Percentiles rank a stretch among this genome's conserved stretches.
These are phyloP conservation scores for Crataegus laevigata DNA, from an alignment of 306 rosid genomes.

Conservation along the genomic window DNA sequence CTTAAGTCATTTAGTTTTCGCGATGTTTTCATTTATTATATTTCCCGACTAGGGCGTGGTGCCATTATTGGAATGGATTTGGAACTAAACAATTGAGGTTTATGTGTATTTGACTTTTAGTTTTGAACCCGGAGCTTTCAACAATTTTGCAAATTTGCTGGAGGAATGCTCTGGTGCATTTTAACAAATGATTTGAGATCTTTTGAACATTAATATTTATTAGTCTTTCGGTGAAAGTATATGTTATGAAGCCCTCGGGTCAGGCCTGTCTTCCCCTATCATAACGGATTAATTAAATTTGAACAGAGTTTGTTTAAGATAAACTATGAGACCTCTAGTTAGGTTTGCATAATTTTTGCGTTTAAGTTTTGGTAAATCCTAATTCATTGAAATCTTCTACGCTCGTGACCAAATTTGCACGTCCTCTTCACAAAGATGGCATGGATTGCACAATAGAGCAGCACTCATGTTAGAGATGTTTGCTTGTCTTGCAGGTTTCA, in stretches of 20 bases:
- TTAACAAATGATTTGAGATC: background rate
- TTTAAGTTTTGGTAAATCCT: background rate
- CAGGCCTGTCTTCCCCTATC: background rate
- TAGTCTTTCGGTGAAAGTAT: background rate
- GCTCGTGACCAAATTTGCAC: background rate
- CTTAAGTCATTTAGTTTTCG: background rate
- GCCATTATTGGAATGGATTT: background rate
- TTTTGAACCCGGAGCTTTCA: background rate
- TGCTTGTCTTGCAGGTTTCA: slow-evolving; percentile 57
- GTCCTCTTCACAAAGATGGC: background rate
- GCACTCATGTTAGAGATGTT: background rate
- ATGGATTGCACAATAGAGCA: background rate
- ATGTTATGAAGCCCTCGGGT: background rate
- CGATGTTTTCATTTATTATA: background rate
- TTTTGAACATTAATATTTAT: background rate
- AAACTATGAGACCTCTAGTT: background rate
- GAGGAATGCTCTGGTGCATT: background rate
- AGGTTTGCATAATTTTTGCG: background rate
- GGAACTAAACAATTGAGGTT: background rate
- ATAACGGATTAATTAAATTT: background rate
- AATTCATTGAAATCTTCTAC: background rate
- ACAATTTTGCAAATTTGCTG: background rate
- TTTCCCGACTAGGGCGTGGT: background rate
- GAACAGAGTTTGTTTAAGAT: background rate
- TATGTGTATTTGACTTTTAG: background rate